Conservation (phyloP, 1,284 basidiomycete species). For the Coriolopsis trogii region DNA sequence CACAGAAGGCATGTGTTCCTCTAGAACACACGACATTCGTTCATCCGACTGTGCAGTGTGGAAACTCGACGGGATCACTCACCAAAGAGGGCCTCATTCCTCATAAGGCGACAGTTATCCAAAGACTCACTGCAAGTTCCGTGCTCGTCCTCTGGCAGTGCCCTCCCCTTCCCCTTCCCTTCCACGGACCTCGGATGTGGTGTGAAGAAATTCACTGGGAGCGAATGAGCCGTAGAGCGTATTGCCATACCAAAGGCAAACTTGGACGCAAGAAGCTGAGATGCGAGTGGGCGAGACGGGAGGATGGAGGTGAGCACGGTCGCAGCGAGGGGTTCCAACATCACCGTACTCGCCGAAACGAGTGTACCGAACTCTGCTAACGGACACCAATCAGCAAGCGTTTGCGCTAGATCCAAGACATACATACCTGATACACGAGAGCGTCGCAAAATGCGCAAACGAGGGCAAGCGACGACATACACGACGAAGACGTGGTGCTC, state of each 20-base stretch:
- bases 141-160: conserved; percentile 34
- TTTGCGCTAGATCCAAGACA: no score
- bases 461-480: conserved; percentile 23
- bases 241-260: conserved; percentile 28
- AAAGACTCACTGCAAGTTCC: conserved; percentile 13
- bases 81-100: conserved; percentile 3
- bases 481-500: conserved; percentile 16
- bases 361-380: conserved; percentile 29
- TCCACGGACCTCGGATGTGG: conserved; percentile 51
- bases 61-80: conserved; percentile 10
- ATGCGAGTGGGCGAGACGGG: conserved; percentile 43
- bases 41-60: conserved; percentile 3
- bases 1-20: conserved; percentile 5
- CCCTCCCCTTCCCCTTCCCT: conserved; percentile 59
- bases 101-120: background rate
- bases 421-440: background rate
- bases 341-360: conserved; percentile 43
- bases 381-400: no score
- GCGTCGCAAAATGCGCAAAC: background rate
- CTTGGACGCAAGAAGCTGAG: conserved; percentile 23
- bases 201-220: conserved; percentile 54
- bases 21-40: conserved; percentile 6
- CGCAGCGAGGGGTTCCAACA: conserved; percentile 54
- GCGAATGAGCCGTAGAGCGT: conserved; percentile 31
- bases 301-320: conserved; percentile 53